phyloP scores from a whole-genome alignment of 495 filamentous ascomycete genomes.

The Copromyces sp. region DNA sequence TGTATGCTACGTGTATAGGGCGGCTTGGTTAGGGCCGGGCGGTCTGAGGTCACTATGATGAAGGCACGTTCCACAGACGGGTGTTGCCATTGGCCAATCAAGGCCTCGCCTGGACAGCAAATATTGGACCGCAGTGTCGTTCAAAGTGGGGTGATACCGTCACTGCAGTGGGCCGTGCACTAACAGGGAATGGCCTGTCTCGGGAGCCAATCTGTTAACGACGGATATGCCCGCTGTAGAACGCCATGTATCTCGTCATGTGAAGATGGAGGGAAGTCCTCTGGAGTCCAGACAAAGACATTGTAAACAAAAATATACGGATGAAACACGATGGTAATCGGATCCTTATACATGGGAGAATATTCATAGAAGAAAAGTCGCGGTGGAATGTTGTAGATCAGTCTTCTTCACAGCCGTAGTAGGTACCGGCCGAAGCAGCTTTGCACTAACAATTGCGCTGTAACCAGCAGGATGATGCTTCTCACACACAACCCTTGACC shows the following conservation, averaged over 20 bases:
- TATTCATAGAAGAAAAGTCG: background rate
- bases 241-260: background rate
- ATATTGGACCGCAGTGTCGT: background rate
- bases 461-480: background rate
- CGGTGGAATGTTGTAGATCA: background rate
- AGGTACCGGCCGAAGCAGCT: background rate
- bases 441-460: background rate
- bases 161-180: background rate
- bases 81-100: constrained; percentile 22
- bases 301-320: background rate
- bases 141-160: background rate
- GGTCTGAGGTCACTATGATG: constrained; percentile 9
- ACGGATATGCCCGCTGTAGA: background rate
- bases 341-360: background rate
- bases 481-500: background rate
- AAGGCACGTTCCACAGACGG: constrained; percentile 15
- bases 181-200: background rate
- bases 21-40: background rate
- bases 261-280: background rate
- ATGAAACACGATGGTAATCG: background rate
- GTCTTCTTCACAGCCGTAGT: background rate
- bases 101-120: background rate
- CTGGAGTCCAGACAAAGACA: background rate
- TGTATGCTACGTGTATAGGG: background rate
- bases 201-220: background rate